Conservation (phyloP, 768 basidiomycete genomes). For the Cystoderma amianthinum region DNA sequence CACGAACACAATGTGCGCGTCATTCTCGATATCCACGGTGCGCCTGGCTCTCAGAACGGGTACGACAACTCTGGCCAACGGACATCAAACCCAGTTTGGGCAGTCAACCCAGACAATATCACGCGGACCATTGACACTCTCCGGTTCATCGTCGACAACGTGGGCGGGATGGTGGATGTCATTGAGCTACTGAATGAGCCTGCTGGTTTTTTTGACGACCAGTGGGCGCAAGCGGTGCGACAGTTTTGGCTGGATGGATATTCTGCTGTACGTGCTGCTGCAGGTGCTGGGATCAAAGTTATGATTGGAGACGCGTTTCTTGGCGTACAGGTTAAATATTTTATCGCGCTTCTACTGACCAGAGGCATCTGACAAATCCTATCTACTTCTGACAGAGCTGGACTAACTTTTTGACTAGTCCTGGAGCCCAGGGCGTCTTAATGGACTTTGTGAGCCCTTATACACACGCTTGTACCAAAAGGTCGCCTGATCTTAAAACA, state of each 20-base stretch:
- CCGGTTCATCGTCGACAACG: conserved; percentile 41
- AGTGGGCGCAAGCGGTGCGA: conserved; percentile 35
- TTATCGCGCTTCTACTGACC: no score
- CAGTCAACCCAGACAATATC: conserved; percentile 38
- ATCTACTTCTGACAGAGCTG: conserved; percentile 38
- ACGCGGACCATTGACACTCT: conserved; percentile 53
- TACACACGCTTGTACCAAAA: no score
- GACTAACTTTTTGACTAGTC: conserved; percentile 49
- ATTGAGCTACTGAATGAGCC: conserved; percentile 70
- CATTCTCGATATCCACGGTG: conserved; percentile 74
- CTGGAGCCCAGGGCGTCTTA: conserved; percentile 46
- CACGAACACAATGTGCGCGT: conserved; percentile 53
- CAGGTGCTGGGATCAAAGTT: conserved; percentile 40
- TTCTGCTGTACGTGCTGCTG: conserved; percentile 42
- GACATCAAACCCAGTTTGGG: conserved; percentile 51
- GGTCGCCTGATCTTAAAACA: no score
- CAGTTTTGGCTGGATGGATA: conserved; percentile 61
- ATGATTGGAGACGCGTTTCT: conserved; percentile 74
- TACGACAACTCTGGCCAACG: conserved; percentile 74
- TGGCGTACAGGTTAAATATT: conserved; percentile 50
- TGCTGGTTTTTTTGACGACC: conserved; percentile 40
- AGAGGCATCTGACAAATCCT: conserved; percentile 2
- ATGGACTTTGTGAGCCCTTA: conserved; percentile 56
- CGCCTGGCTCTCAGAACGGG: conserved; percentile 58
- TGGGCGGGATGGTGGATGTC: conserved; percentile 52